phyloP scores from a whole-genome alignment of 208 protist species.

The Trypanosoma avium region DNA sequence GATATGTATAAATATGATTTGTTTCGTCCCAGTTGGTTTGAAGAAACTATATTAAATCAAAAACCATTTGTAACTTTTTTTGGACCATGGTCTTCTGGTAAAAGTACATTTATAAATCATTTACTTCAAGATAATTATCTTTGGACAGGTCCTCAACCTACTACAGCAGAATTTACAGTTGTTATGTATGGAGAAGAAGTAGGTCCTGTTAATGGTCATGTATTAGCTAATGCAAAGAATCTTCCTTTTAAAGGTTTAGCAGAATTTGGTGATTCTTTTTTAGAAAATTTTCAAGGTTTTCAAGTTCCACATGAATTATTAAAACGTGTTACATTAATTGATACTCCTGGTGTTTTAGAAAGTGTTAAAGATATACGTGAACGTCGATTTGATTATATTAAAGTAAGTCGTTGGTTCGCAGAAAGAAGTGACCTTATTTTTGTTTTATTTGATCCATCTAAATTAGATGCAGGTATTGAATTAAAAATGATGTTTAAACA shows the following conservation, averaged over 20 bases:
- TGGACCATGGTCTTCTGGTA: slow-evolving; percentile 77
- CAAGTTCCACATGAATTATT: slow-evolving; percentile 83
- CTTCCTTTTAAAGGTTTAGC: slow-evolving; percentile 88
- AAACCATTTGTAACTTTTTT: slow-evolving; percentile 72
- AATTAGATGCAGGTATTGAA: slow-evolving; percentile 70
- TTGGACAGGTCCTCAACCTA: slow-evolving; percentile 77
- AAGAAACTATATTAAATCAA: slow-evolving; percentile 61
- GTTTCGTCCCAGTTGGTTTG: slow-evolving; percentile 59
- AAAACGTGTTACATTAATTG: slow-evolving; percentile 71
- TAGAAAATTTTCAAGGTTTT: slow-evolving; percentile 83
- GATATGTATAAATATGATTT: slow-evolving; percentile 68
- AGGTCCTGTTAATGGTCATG: slow-evolving; percentile 78
- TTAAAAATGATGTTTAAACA: slow-evolving; percentile 60
- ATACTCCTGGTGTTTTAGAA: slow-evolving; percentile 80
- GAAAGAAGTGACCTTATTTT: slow-evolving; percentile 80
- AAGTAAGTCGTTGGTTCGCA: slow-evolving; percentile 73
- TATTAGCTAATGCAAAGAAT: slow-evolving; percentile 74
- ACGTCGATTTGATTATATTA: slow-evolving; percentile 70
- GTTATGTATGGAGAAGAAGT: slow-evolving; percentile 66
- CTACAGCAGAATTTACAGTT: slow-evolving; percentile 77
- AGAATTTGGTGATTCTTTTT: slow-evolving; percentile 86
- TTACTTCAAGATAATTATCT: slow-evolving; percentile 71
- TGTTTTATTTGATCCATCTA: slow-evolving; percentile 79
- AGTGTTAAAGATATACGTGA: slow-evolving; percentile 52
- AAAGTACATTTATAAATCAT: slow-evolving; percentile 84